Evolutionary conservation across 345 rosid genomes (phyloP), one percentile per base, ranked within the genome.

Genomic region (Aethionema arabicum): DNA sequence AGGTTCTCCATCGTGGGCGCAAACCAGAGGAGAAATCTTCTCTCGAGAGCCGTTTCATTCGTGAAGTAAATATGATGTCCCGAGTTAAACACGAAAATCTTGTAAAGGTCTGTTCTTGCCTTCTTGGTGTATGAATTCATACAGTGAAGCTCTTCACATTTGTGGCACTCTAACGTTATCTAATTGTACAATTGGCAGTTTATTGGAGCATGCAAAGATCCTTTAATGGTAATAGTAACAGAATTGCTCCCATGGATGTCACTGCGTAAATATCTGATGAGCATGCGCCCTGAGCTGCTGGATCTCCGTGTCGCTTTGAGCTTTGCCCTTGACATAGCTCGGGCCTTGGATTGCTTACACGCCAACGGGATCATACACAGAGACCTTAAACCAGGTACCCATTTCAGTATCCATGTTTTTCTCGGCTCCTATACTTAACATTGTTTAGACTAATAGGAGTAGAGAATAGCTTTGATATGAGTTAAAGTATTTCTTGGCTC

Each of bases 1-100:
- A 89, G 72, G 93, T 92, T 61, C 82, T 92, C 42, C 72, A 85
- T 61, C 78, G 77, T 15, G 98, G 98, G 53, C 83, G 69, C 72
- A 89, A 82, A 11, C 50, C 74, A 5, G 90, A 83, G 8, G 95
- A 92, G 70, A 76, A 70, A 64, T 77, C 79, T 49, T 67, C 81
- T 3, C 87, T 89, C 7, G 85, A 81, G 72, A 69, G 68, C 71
- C 98, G 96, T 59, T 89, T 92, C 77, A 81, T 76, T 51, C 95
- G 98, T 9, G 98, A 92, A 76, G 95, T 92, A 46, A 92, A 82
- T 68, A 92, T 92, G 96, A 92, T 92, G 98, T 86, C 98, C 32
- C 76, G 91, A 42, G 96, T 92, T 1, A 79, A 86, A 70, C 98
- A 89, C 64, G 79, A 82, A 0, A 92, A 92, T 72, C 95, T 88